Conservation (phyloP, 371 early-diverging fungal genomes). For the Actinomortierella ambigua region DNA sequence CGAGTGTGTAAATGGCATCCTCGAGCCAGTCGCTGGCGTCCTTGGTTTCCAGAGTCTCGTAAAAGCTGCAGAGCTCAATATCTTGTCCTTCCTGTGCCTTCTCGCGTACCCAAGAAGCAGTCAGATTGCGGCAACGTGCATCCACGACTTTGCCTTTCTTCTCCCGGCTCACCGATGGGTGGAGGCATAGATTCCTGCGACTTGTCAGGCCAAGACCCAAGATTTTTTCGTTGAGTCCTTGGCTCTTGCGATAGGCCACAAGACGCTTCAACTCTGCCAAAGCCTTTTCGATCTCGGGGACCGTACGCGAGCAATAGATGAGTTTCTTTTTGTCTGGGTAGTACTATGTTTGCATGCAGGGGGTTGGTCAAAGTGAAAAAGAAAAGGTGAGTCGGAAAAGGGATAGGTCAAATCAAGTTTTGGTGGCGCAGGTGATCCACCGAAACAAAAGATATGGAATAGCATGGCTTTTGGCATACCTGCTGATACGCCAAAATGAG, state of each 20-base stretch:
- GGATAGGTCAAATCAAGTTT: constrained; percentile 1
- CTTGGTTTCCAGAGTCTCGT: constrained; percentile 76
- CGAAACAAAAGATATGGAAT: neutral
- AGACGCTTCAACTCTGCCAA: constrained; percentile 95
- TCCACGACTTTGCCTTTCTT: constrained; percentile 89
- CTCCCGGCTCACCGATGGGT: constrained; percentile 85
- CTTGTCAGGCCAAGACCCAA: constrained; percentile 96
- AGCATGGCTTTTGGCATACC: constrained; percentile 46
- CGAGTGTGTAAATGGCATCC: constrained; percentile 95
- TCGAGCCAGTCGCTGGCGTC: constrained; percentile 78
- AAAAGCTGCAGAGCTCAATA: constrained; percentile 82
- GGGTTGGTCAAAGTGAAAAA: neutral
- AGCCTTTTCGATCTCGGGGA: constrained; percentile 99
- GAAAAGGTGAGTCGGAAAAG: neutral
- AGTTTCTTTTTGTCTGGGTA: constrained; percentile 92
- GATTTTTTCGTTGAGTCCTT: constrained; percentile 80
- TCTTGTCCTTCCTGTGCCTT: constrained; percentile 54
- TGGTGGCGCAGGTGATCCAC: constrained; percentile 37
- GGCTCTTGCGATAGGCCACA: constrained; percentile 79
- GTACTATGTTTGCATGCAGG: constrained; percentile 51
- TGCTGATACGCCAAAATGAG: constrained; percentile 97
- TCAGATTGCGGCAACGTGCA: constrained; percentile 89
- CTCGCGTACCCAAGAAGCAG: constrained; percentile 94
- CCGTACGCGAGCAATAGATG: constrained; percentile 98
- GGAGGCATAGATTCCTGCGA: constrained; percentile 96